These are phyloP conservation scores for Polytrichum commune DNA, from an alignment of 225 moss, liverwort and hornwort species.

Conservation along the genomic window DNA sequence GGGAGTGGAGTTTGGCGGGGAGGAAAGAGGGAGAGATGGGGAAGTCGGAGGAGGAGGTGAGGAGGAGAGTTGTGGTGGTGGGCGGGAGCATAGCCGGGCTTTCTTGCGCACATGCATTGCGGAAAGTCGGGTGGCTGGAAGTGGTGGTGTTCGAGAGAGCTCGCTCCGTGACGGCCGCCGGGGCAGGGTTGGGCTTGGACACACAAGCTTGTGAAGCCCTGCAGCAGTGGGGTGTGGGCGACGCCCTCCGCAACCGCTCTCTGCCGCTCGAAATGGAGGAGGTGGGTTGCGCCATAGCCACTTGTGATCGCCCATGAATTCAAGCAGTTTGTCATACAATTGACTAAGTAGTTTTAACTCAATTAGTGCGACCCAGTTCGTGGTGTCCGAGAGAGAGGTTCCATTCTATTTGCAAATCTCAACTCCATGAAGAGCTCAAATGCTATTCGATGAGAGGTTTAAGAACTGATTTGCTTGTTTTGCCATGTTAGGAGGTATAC, in stretches of 20 bases:
- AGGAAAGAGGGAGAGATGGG: not conserved
- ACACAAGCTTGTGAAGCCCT: constrained; percentile 58
- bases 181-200: constrained; percentile 68
- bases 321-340: not conserved
- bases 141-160: constrained; percentile 83
- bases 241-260: constrained; percentile 44
- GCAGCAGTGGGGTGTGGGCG: constrained; percentile 72
- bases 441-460: too few species aligned
- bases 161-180: constrained; percentile 47
- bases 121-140: constrained; percentile 54
- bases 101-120: constrained; percentile 71
- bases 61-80: constrained; percentile 63
- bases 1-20: too few species aligned
- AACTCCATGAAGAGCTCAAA: too few species aligned
- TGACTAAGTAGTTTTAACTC: not conserved
- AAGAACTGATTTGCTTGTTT: too few species aligned
- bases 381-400: too few species aligned
- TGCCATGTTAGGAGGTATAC: too few species aligned
- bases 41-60: constrained; percentile 4
- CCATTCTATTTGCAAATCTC: too few species aligned
- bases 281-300: constrained; percentile 25
- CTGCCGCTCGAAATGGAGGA: constrained; percentile 71
- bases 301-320: not conserved
- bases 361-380: not conserved
- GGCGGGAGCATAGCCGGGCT: constrained; percentile 91